A percentile compares a stretch with the other conserved stretches of the same genome.
phyloP scores from a whole-genome alignment of 805 yeast species.

The Cyberlindnera xylosilytica region DNA sequence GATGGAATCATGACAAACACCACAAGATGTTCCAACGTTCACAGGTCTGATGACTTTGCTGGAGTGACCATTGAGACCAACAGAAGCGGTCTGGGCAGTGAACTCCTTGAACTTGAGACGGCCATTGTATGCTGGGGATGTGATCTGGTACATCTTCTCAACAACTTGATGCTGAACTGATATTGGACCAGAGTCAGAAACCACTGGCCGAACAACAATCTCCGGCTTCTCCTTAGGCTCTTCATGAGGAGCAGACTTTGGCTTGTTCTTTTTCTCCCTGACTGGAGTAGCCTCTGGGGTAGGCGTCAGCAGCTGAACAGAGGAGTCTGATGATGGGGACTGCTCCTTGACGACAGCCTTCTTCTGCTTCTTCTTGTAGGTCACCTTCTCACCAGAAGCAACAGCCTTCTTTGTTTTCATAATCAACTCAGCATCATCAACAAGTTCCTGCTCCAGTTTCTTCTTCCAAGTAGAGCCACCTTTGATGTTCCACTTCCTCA shows the following conservation, averaged over 20 bases:
- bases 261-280: slow-evolving; percentile 3
- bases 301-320: background rate
- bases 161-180: slow-evolving; percentile 13
- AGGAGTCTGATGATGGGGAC: slow-evolving; percentile 5
- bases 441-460: slow-evolving; percentile 62
- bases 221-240: background rate
- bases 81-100: slow-evolving; percentile 16
- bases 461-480: slow-evolving; percentile 56
- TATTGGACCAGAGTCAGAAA: slow-evolving; percentile 3
- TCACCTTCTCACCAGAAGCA: slow-evolving; percentile 8
- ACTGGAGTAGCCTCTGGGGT: slow-evolving; percentile 2
- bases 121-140: slow-evolving; percentile 17
- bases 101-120: slow-evolving; percentile 19
- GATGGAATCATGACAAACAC: slow-evolving; percentile 50
- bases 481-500: slow-evolving; percentile 41
- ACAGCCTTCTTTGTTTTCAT: slow-evolving; percentile 22
- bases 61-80: background rate
- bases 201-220: slow-evolving; percentile 6
- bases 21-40: slow-evolving; percentile 40
- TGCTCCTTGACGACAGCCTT: slow-evolving; percentile 17
- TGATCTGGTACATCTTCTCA: slow-evolving; percentile 17
- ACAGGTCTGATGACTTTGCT: slow-evolving; percentile 2
- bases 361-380: slow-evolving; percentile 6
- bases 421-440: slow-evolving; percentile 58
- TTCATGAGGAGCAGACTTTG: background rate